Conservation (phyloP, 2,329 filamentous ascomycete genomes). For the Aspergillus nomiae region DNA sequence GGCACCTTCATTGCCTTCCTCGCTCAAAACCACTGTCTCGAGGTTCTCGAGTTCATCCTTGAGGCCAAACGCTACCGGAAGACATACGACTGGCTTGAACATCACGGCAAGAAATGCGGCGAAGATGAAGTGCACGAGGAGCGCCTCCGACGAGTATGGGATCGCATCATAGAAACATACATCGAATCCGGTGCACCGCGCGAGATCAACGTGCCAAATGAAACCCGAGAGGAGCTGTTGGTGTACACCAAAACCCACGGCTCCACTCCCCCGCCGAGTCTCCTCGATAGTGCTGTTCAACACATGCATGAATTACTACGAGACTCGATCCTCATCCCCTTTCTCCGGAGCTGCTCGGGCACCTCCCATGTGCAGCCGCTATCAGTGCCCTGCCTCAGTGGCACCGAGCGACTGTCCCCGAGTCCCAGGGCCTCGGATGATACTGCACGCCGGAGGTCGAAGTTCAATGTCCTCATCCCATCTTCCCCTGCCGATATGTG, state of each 20-base stretch:
- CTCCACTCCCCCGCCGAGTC: neutral
- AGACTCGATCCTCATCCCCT: constrained; percentile 4
- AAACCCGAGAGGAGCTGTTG: neutral
- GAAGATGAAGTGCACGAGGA: neutral
- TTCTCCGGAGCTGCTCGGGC: constrained; percentile 1
- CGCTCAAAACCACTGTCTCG: constrained; percentile 89
- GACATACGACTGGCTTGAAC: constrained; percentile 50
- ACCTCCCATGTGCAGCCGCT: constrained; percentile 3
- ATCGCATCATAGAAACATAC: neutral
- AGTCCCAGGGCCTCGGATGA: neutral
- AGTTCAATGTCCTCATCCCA: neutral
- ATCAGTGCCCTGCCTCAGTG: constrained; percentile 1
- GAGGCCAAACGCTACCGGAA: constrained; percentile 79
- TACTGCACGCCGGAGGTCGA: neutral
- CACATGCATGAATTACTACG: constrained; percentile 8
- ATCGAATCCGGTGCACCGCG: neutral
- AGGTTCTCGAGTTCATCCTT: constrained; percentile 91
- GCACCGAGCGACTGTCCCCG: neutral
- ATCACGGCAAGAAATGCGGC: neutral
- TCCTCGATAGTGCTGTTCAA: neutral
- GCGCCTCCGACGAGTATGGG: neutral
- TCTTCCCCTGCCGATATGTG: neutral
- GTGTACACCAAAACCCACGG: neutral
- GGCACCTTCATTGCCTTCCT: constrained; percentile 89
- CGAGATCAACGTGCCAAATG: neutral